phyloP scores from a whole-genome alignment of 2,329 filamentous ascomycete species.

The Fusarium pininemorale region DNA sequence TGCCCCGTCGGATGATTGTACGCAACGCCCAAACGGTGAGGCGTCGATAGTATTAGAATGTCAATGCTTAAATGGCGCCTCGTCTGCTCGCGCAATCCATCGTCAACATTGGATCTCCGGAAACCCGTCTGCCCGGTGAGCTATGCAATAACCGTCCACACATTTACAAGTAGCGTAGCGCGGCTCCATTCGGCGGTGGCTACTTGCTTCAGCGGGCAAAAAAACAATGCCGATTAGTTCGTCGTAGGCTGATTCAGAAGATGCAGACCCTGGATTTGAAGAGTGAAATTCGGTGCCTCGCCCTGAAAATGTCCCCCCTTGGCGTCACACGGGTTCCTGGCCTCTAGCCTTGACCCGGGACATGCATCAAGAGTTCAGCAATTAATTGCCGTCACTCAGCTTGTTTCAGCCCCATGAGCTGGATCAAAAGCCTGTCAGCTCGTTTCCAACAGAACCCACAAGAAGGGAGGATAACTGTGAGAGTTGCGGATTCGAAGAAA shows the following conservation, averaged over 20 bases:
- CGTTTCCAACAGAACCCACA: not conserved
- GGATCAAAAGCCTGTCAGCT: not conserved
- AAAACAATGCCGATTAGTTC: conserved; percentile 8
- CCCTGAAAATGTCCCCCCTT: not conserved
- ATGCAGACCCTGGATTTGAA: conserved; percentile 5
- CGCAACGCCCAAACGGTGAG: conserved; percentile 28
- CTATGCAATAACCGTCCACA: not conserved
- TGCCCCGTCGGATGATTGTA: not conserved
- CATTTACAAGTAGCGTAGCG: conserved; percentile 12
- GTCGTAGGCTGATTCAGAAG: not conserved
- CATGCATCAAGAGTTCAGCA: not conserved
- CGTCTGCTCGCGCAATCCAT: not conserved
- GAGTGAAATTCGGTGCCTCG: conserved; percentile 6
- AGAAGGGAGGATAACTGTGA: not conserved
- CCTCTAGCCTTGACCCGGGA: not conserved
- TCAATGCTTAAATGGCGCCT: conserved; percentile 21
- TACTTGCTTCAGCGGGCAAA: conserved; percentile 16
- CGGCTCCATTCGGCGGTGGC: conserved; percentile 22
- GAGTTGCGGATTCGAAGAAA: not conserved
- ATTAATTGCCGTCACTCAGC: not conserved
- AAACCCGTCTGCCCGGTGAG: not conserved
- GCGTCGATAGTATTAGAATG: conserved; percentile 15
- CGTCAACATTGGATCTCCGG: not conserved
- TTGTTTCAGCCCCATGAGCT: conserved; percentile 3
- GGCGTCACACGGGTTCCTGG: not conserved